These are phyloP conservation scores for Eutrema yunnanense DNA, from an alignment of 345 rosid species.

Conservation along the genomic window DNA sequence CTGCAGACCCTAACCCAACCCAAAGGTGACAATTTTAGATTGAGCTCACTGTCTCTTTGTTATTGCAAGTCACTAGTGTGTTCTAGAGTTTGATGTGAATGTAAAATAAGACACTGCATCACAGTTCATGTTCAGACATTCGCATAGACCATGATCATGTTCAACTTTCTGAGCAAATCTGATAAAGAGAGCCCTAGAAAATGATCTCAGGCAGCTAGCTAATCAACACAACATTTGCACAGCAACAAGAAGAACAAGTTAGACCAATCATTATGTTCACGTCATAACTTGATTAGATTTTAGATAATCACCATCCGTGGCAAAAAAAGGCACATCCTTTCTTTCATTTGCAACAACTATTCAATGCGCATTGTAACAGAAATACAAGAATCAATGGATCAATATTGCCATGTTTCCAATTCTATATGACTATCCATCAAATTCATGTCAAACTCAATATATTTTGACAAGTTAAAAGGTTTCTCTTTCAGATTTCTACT, in stretches of 20 bases:
- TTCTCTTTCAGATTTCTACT: not conserved
- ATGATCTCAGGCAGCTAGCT: not conserved
- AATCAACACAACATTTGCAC: not conserved
- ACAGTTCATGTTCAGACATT: not conserved
- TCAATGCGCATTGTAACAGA: not conserved
- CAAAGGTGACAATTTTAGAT: not conserved
- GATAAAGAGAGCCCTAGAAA: not conserved
- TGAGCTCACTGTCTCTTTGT: not conserved
- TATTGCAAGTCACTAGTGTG: not conserved
- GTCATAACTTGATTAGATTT: not conserved
- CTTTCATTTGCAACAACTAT: not conserved
- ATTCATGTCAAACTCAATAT: not conserved
- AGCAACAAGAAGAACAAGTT: not conserved
- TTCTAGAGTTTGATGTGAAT: not conserved
- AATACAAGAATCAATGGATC: not conserved
- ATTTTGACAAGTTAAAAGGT: not conserved
- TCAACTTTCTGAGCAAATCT: not conserved
- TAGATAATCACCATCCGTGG: not conserved
- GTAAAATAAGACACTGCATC: not conserved
- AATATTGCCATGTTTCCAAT: not conserved
- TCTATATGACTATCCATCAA: not conserved
- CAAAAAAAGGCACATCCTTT: not conserved
- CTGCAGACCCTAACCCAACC: not conserved
- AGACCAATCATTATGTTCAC: not conserved
- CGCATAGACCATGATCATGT: not conserved